Conservation (phyloP, 2,329 filamentous ascomycete species). For the Cladophialophora immunda region DNA sequence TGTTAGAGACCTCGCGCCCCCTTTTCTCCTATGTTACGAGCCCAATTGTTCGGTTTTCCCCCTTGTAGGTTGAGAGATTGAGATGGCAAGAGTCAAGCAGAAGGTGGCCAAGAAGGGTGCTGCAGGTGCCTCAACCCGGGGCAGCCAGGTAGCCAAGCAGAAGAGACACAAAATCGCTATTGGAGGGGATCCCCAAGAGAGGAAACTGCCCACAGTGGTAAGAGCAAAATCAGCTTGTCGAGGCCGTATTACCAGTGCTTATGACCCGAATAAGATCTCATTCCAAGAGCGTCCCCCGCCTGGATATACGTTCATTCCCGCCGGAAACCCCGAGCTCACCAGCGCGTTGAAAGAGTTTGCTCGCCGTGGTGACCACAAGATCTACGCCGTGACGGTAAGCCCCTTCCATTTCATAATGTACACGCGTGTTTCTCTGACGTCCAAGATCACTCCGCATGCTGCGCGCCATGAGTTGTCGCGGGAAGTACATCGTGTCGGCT, state of each 20-base stretch:
- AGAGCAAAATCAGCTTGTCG: conserved; percentile 40
- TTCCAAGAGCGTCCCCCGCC: conserved; percentile 63
- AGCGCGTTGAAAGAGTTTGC: conserved; percentile 68
- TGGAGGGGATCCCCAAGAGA: conserved; percentile 67
- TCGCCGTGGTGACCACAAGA: conserved; percentile 61
- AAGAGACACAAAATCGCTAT: conserved; percentile 65
- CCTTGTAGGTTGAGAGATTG: conserved; percentile 28
- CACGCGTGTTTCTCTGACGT: conserved; percentile 23
- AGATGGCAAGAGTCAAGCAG: conserved; percentile 33
- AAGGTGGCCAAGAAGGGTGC: conserved; percentile 24
- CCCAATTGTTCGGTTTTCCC: conserved; percentile 7
- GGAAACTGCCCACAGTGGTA: conserved; percentile 64
- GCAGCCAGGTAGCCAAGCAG: conserved; percentile 42
- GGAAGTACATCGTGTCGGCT: conserved; percentile 69
- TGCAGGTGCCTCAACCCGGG: conserved; percentile 29
- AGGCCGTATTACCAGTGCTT: conserved; percentile 28
- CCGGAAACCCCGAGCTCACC: conserved; percentile 68
- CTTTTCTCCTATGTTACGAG: conserved; percentile 1
- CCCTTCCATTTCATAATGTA: conserved; percentile 1
- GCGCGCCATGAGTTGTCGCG: conserved; percentile 64
- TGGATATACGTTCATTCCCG: conserved; percentile 69
- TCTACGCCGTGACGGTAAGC: conserved; percentile 69
- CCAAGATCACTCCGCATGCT: conserved; percentile 59
- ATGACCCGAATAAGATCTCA: conserved; percentile 55
- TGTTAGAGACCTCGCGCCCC: not conserved